Base-by-base conservation (phyloP, 352 stramenopile species). In the Phytopythium mirpurense region DNA sequence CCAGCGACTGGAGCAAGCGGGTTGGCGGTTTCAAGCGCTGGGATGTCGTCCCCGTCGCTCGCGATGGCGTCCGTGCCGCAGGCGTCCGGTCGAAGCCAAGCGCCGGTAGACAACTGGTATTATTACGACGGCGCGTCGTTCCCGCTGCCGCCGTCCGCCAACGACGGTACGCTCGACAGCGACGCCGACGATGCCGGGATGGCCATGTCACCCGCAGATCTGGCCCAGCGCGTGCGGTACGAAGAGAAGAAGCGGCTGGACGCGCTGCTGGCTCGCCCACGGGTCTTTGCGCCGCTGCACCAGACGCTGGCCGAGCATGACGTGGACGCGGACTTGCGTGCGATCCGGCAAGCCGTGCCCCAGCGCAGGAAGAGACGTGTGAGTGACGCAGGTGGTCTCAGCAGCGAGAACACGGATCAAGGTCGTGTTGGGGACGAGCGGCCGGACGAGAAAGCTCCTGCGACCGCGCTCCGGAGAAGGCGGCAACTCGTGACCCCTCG, bases 161-260 rank as follows among this genome's bases (percentile, higher is more conserved):
- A 3, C 26, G 16, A 50, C 16, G 43, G 31, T 8, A 58, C 62
- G 19, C 54, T 65, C 23, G 51, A 43, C 0, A 63, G 57, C 43
- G 67, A 66, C 15, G 56, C 50, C 42, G 59, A 65, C 11, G 57
- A 61, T 5, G 54, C 63, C 18, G 52, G 32, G 19, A 60, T 41
- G 21, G 51, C 57, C 2, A 64, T 62, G 0, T 71, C 69, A 31
- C 54, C 63, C 2, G 57, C 60, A 5, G 63, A 75, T 23, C 61
- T 66, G 26, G 60, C 66, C 3, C 60, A 81, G 15, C 56, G 68
- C 16, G 53, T 62, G 34, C 56, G 75, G 52, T 68, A 69, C 37
- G 63, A 77, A 19, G 74, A 88, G 62, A 83, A 84, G 61, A 80
- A 80, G 54, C 58, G 68, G 7, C 65, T 88, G 7, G 74, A 83